Evolutionary conservation across 257 asterid species (phyloP).

Genomic region (Verbena officinalis): DNA sequence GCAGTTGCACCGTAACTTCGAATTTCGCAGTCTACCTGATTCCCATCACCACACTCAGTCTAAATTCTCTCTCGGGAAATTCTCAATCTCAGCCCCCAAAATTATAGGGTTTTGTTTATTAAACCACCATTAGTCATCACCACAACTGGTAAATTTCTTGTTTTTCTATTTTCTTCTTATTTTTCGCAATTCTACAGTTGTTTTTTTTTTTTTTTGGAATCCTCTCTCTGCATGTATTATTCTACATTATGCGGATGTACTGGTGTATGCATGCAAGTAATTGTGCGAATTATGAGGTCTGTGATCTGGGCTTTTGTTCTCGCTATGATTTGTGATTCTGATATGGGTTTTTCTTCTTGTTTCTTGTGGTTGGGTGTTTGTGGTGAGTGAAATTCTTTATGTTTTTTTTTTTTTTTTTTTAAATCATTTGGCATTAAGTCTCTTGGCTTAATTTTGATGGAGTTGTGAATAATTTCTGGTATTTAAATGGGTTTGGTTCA

Average conservation of each 20-base stretch:
- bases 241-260: neutral
- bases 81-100: neutral
- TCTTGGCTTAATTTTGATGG: slow-evolving; percentile 10
- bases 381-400: neutral
- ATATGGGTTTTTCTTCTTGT: neutral
- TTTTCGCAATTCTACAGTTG: slow-evolving; percentile 4
- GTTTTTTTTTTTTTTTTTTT: neutral
- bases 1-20: neutral
- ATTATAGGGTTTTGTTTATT: slow-evolving; percentile 20
- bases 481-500: neutral
- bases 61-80: slow-evolving; percentile 4
- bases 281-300: neutral
- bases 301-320: slow-evolving; percentile 19
- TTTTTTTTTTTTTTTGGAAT: neutral
- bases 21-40: slow-evolving; percentile 1
- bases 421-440: neutral
- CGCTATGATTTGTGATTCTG: neutral
- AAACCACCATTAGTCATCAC: neutral
- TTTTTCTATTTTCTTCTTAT: neutral
- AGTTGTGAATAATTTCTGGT: neutral
- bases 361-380: neutral
- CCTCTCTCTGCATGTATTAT: neutral
- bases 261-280: slow-evolving; percentile 12
- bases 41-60: slow-evolving; percentile 17
- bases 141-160: slow-evolving; percentile 10